Percentiles rank a stretch among this genome's conserved stretches.
These are phyloP conservation scores for Verticillium dahliae DNA, from an alignment of 2,329 filamentous ascomycete species.

Conservation along the genomic window DNA sequence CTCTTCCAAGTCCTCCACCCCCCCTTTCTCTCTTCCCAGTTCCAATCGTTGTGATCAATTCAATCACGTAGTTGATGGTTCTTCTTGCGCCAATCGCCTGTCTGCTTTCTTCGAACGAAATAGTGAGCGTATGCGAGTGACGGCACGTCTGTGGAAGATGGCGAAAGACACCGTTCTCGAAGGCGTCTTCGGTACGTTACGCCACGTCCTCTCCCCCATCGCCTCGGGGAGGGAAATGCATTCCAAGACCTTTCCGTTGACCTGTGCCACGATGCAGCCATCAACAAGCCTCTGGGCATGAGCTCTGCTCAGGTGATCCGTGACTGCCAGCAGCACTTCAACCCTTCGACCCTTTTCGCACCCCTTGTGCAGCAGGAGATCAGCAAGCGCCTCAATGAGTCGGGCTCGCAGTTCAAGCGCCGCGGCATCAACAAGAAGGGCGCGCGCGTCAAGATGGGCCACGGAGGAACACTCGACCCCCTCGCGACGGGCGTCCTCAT, in stretches of 20 bases:
- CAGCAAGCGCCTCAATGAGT: slow-evolving; percentile 47
- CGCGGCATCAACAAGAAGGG: slow-evolving; percentile 50
- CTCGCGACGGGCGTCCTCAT: slow-evolving; percentile 91
- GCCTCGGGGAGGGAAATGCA: not conserved
- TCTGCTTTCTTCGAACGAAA: not conserved
- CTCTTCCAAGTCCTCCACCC: not conserved
- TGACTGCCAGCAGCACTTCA: slow-evolving; percentile 78
- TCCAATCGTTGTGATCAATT: not conserved
- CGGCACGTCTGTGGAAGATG: slow-evolving; percentile 37
- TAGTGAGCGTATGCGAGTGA: slow-evolving; percentile 21
- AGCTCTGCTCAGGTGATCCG: slow-evolving; percentile 89
- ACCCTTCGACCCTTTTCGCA: slow-evolving; percentile 70
- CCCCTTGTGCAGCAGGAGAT: slow-evolving; percentile 66
- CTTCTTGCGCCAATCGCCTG: not conserved
- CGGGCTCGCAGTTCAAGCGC: slow-evolving; percentile 51
- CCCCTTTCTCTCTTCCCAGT: not conserved
- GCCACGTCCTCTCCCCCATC: not conserved
- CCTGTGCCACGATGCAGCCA: slow-evolving; percentile 50
- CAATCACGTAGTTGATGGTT: not conserved
- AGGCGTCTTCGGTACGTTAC: slow-evolving; percentile 45
- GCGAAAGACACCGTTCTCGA: slow-evolving; percentile 46
- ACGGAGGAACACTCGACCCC: slow-evolving; percentile 92
- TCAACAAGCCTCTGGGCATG: slow-evolving; percentile 85
- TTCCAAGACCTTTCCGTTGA: not conserved
- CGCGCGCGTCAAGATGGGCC: slow-evolving; percentile 82